phyloP scores from a whole-genome alignment of 768 basidiomycete species.

The Hypsizygus marmoreus region DNA sequence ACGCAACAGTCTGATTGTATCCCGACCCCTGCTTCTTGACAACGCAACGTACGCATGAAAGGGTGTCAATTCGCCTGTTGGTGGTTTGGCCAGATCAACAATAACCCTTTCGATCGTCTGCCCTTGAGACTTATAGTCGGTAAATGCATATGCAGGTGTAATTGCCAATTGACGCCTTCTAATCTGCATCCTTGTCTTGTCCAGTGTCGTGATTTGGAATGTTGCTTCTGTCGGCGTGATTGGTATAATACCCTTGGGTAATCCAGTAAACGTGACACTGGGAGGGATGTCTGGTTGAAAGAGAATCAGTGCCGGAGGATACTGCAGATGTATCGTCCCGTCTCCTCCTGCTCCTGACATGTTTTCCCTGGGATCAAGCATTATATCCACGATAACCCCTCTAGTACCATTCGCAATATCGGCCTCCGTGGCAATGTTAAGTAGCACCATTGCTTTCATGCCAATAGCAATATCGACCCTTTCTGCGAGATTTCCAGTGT shows the following conservation, averaged over 20 bases:
- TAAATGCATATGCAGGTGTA: slow-evolving; percentile 36
- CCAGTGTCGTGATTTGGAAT: no score
- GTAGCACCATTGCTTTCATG: slow-evolving; percentile 38
- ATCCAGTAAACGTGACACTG: slow-evolving; percentile 20
- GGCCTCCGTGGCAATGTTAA: slow-evolving; percentile 39
- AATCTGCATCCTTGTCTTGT: not conserved
- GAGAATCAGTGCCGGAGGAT: slow-evolving; percentile 31
- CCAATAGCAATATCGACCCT: slow-evolving; percentile 32
- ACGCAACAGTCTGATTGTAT: slow-evolving; percentile 29
- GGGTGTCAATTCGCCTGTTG: slow-evolving; percentile 21
- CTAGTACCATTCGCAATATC: slow-evolving; percentile 42
- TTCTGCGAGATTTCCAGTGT: slow-evolving; percentile 19
- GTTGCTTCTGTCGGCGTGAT: slow-evolving; percentile 15
- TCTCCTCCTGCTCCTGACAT: not conserved
- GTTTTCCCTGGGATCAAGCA: slow-evolving; percentile 37
- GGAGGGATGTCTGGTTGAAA: slow-evolving; percentile 27
- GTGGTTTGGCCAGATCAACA: slow-evolving; percentile 36
- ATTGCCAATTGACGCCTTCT: not conserved
- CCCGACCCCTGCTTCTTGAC: slow-evolving; percentile 31
- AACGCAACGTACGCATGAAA: slow-evolving; percentile 37
- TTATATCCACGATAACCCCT: slow-evolving; percentile 32
- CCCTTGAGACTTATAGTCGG: slow-evolving; percentile 40
- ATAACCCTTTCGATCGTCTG: slow-evolving; percentile 36
- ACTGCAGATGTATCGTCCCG: slow-evolving; percentile 19
- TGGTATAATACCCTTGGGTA: slow-evolving; percentile 27